phyloP scores from a whole-genome alignment of 768 basidiomycete genomes.

The Tricholoma matsutake region DNA sequence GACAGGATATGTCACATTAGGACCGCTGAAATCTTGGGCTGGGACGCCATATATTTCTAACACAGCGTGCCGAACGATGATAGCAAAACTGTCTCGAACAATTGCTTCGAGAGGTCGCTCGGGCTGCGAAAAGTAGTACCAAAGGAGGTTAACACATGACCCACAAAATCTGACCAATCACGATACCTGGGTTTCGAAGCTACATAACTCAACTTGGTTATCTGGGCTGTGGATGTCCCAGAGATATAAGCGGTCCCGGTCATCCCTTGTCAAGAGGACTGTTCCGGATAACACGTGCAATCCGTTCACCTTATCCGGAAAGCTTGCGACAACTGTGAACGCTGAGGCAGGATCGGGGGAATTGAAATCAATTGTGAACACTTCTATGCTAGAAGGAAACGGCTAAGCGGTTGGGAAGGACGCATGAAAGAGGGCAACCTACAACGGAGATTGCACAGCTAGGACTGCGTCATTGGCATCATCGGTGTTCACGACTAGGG shows the following conservation, averaged over 20 bases:
- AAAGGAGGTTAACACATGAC: background rate
- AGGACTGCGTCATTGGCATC: conserved; percentile 30
- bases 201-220: conserved; percentile 33
- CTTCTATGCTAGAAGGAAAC: conserved; percentile 34
- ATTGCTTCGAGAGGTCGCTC: conserved; percentile 40
- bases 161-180: background rate
- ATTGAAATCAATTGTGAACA: conserved; percentile 39
- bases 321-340: conserved; percentile 29
- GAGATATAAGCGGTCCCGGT: conserved; percentile 30
- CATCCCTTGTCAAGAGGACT: conserved; percentile 35
- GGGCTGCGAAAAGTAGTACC: conserved; percentile 23
- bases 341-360: conserved; percentile 31
- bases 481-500: conserved; percentile 46
- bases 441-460: conserved; percentile 44
- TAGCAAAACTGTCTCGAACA: conserved; percentile 38
- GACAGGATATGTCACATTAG: conserved; percentile 38
- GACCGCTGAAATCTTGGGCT: conserved; percentile 18
- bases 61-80: conserved; percentile 41
- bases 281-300: conserved; percentile 36
- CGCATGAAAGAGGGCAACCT: conserved; percentile 3
- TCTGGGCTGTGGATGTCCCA: conserved; percentile 33
- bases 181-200: conserved; percentile 27
- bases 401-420: background rate
- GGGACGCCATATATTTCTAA: conserved; percentile 42
- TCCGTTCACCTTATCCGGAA: conserved; percentile 30